Conservation (phyloP, 495 filamentous ascomycete species). For the Penicillium canescens region DNA sequence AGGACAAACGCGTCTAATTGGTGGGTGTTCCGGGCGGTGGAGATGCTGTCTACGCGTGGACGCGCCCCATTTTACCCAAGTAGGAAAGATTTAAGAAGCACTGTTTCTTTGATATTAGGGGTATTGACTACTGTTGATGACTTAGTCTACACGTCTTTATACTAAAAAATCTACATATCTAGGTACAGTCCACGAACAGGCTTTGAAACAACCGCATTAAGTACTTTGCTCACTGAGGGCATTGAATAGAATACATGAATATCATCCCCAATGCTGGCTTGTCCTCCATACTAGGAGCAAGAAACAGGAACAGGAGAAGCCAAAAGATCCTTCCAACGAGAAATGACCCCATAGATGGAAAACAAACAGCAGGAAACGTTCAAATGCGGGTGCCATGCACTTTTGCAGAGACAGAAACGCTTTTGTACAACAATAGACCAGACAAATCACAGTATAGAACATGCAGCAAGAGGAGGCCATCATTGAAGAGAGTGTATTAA, state of each 20-base stretch:
- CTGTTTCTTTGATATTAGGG: neutral
- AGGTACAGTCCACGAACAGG: neutral
- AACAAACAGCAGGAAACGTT: conserved; percentile 15
- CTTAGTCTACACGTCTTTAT: too few species aligned
- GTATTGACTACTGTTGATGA: too few species aligned
- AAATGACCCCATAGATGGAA: conserved; percentile 15
- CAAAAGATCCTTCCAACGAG: conserved; percentile 18
- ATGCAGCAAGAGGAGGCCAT: conserved; percentile 10
- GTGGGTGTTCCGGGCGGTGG: conserved; percentile 15
- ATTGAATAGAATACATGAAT: conserved; percentile 33
- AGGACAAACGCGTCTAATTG: conserved; percentile 17
- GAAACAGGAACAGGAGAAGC: conserved; percentile 15
- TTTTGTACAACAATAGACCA: conserved; percentile 40
- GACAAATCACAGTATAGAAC: conserved; percentile 21
- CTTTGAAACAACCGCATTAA: conserved; percentile 21
- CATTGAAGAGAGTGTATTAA: conserved; percentile 10
- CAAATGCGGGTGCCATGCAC: conserved; percentile 17
- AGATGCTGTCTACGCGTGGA: conserved; percentile 17
- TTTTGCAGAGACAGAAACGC: conserved; percentile 22
- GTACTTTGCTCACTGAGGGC: conserved; percentile 26
- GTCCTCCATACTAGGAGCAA: conserved; percentile 15
- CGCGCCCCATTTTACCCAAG: conserved; percentile 25
- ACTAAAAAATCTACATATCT: neutral
- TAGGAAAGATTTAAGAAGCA: conserved; percentile 1
- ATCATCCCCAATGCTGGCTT: conserved; percentile 21